phyloP scores from a whole-genome alignment of 2,329 filamentous ascomycete species.

The Celoporthe dispersa region DNA sequence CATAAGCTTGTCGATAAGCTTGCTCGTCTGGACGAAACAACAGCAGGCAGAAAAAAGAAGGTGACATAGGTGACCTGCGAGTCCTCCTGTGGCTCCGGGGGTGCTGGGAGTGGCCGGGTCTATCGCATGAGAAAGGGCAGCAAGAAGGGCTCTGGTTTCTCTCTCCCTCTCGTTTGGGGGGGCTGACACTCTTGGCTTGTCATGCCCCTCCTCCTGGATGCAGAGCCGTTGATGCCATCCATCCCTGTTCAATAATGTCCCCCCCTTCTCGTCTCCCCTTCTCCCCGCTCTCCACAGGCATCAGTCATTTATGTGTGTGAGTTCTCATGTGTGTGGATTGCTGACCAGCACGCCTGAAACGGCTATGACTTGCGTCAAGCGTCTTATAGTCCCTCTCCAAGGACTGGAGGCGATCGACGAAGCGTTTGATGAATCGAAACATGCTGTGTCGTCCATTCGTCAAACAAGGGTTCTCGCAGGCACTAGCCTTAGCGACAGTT shows the following conservation, averaged over 20 bases:
- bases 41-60: neutral
- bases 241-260: slow-evolving; percentile 17
- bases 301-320: neutral
- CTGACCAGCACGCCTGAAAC: slow-evolving; percentile 5
- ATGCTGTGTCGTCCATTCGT: slow-evolving; percentile 20
- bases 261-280: neutral
- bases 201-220: slow-evolving; percentile 17
- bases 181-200: slow-evolving; percentile 10
- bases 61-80: slow-evolving; percentile 6
- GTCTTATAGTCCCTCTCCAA: neutral
- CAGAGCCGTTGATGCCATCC: slow-evolving; percentile 7
- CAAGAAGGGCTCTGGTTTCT: neutral
- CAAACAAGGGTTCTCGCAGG: slow-evolving; percentile 10
- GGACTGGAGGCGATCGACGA: neutral
- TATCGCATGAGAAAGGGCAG: slow-evolving; percentile 4
- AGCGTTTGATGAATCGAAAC: slow-evolving; percentile 10
- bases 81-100: neutral
- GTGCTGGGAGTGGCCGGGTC: slow-evolving; percentile 1
- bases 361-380: slow-evolving; percentile 3
- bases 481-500: slow-evolving; percentile 2
- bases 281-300: slow-evolving; percentile 10
- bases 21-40: slow-evolving; percentile 6
- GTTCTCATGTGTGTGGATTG: neutral
- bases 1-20: slow-evolving; percentile 15
- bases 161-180: neutral